A percentile compares a stretch with the other conserved stretches of the same genome.
Evolutionary conservation across 2,329 filamentous ascomycete genomes (phyloP).

Genomic region (Balansia obtecta): DNA sequence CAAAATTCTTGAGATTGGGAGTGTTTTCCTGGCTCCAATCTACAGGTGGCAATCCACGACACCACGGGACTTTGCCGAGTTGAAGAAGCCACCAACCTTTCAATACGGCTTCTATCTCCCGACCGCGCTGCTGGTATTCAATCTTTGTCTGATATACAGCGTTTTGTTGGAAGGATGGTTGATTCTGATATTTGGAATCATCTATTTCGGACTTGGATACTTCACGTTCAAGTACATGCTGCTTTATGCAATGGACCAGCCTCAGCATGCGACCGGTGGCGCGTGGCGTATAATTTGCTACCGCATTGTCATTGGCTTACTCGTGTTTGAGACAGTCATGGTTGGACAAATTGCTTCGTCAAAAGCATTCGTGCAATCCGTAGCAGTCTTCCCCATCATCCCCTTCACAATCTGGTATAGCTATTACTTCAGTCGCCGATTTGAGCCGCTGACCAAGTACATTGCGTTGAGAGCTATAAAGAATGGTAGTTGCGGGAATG

Average conservation of each 20-base stretch:
- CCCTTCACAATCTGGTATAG: slow-evolving; percentile 79
- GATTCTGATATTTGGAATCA: slow-evolving; percentile 67
- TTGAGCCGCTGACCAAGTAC: slow-evolving; percentile 80
- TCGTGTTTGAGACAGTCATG: slow-evolving; percentile 87
- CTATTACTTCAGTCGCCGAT: slow-evolving; percentile 67
- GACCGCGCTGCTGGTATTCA: slow-evolving; percentile 83
- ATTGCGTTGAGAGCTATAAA: slow-evolving; percentile 84
- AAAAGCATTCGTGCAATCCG: slow-evolving; percentile 58
- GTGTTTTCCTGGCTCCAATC: slow-evolving; percentile 72
- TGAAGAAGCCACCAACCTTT: slow-evolving; percentile 73
- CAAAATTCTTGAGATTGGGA: slow-evolving; percentile 79
- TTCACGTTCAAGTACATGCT: slow-evolving; percentile 96
- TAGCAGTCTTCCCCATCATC: slow-evolving; percentile 64
- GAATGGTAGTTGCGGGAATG: slow-evolving; percentile 34
- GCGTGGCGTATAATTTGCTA: slow-evolving; percentile 97
- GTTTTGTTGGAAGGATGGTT: slow-evolving; percentile 69
- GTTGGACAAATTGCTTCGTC: slow-evolving; percentile 71
- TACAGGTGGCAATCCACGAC: slow-evolving; percentile 69
- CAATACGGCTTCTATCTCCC: slow-evolving; percentile 95
- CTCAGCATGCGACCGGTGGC: slow-evolving; percentile 82
- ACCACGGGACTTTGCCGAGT: slow-evolving; percentile 75
- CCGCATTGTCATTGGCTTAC: slow-evolving; percentile 70
- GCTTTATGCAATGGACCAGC: slow-evolving; percentile 95
- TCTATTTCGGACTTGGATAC: slow-evolving; percentile 74
- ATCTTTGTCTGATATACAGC: slow-evolving; percentile 91